Evolutionary conservation across 805 yeast species (phyloP).

Genomic region (Ogataea angusta): DNA sequence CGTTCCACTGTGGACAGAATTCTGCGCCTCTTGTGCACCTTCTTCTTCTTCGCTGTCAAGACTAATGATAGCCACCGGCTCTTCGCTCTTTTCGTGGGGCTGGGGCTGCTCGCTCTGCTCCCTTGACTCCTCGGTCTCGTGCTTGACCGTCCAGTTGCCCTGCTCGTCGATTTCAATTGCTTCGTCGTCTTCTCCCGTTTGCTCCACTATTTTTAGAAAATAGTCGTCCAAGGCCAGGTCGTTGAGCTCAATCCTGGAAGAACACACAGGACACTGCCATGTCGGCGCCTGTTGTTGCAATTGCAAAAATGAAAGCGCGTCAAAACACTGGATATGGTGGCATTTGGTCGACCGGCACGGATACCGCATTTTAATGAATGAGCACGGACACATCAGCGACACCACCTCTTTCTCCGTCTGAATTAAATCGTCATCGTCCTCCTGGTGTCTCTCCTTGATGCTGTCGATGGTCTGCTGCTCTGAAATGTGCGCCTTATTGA

Average conservation of each 20-base stretch:
- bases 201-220: slow-evolving; percentile 55
- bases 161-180: slow-evolving; percentile 63
- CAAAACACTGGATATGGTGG: slow-evolving; percentile 85
- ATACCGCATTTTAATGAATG: slow-evolving; percentile 61
- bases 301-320: slow-evolving; percentile 67
- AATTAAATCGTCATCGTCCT: slow-evolving; percentile 66
- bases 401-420: slow-evolving; percentile 60
- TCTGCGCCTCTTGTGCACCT: background rate
- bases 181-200: slow-evolving; percentile 55
- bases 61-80: slow-evolving; percentile 4
- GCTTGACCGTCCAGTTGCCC: slow-evolving; percentile 63
- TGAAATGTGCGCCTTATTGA: slow-evolving; percentile 49
- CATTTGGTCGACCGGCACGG: slow-evolving; percentile 76
- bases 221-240: slow-evolving; percentile 75
- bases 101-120: background rate
- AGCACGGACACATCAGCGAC: slow-evolving; percentile 75
- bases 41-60: slow-evolving; percentile 3
- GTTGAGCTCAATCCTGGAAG: slow-evolving; percentile 44
- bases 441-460: slow-evolving; percentile 27
- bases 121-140: slow-evolving; percentile 17
- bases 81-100: background rate
- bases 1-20: no score
- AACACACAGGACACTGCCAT: slow-evolving; percentile 89
- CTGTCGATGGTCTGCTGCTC: slow-evolving; percentile 42
- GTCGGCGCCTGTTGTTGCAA: slow-evolving; percentile 77